phyloP scores from a whole-genome alignment of 805 yeast species.

The Scheffersomyces amazonensis region DNA sequence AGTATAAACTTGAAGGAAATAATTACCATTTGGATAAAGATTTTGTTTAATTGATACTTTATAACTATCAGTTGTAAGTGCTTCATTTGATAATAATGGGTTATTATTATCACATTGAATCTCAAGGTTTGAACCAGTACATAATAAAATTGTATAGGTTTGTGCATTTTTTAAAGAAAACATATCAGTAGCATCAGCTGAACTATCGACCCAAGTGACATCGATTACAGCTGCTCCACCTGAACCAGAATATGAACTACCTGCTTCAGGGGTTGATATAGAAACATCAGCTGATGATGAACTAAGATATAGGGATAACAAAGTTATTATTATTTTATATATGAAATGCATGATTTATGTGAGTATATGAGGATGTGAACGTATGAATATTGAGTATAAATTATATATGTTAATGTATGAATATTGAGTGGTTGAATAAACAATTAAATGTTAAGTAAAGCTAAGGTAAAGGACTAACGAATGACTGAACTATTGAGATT shows the following conservation, averaged over 20 bases:
- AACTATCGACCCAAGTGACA: slow-evolving; percentile 54
- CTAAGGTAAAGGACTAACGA: no score
- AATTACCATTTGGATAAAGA: slow-evolving; percentile 61
- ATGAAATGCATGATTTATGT: neutral
- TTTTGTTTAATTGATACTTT: slow-evolving; percentile 42
- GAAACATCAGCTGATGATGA: slow-evolving; percentile 43
- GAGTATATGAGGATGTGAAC: neutral
- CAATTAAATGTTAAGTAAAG: no score
- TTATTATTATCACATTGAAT: slow-evolving; percentile 36
- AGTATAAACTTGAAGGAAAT: slow-evolving; percentile 69
- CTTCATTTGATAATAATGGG: slow-evolving; percentile 22
- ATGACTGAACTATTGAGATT: no score
- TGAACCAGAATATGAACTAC: slow-evolving; percentile 36
- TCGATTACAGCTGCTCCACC: slow-evolving; percentile 30
- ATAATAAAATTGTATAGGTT: slow-evolving; percentile 51
- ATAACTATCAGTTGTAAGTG: slow-evolving; percentile 25
- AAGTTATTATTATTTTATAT: neutral
- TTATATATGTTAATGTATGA: no score
- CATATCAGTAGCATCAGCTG: slow-evolving; percentile 29
- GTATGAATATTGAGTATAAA: no score
- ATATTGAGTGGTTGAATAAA: no score
- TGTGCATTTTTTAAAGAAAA: slow-evolving; percentile 46
- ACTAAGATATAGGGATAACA: neutral
- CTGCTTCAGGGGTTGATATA: slow-evolving; percentile 40
- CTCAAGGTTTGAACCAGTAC: slow-evolving; percentile 62